Evolutionary conservation across 306 rosid species (phyloP), one percentile per base, ranked within the genome.

Genomic region (Carpinus viminea): DNA sequence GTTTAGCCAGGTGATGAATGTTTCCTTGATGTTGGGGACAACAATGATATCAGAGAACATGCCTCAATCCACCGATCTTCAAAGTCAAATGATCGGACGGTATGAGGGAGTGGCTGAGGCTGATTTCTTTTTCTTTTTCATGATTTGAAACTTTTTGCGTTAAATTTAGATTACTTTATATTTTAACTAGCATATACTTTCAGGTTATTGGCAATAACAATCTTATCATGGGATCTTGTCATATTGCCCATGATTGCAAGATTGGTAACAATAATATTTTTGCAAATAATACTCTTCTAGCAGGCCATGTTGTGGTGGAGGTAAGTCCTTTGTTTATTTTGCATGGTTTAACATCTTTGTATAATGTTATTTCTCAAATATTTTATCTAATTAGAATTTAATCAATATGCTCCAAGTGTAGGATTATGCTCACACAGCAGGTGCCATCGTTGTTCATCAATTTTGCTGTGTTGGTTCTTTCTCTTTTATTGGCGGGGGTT

Each of bases 151-250:
- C 70, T 69, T 47, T 47, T 17, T 61, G 70, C 68, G 6, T 47
- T 38, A 38, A 43, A 66, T 74, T 56, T 59, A 21, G 68, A n/a
- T 59, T 17, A 47, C 81, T 81, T 77, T 60, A 20, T 78, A 9
- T 74, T 48, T 80, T 76, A 47, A 80, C 59, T n/a, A 17, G 74
- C 61, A 16, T 56, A 72, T 84, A 60, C 73, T 73, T 77, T 72
- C 91, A 95, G 98, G 96, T 90, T 81, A 84, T 95, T 83, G 96
- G 99, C 21, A 85, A 90, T 62, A 86, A 79, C 78, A 95, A 95
- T 91, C 93, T 95, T 59, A 91, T 95, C 66, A 95, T 95, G 99
- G 99, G 99, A 64, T 90, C 96, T 62, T 90, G 96, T 88, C 99
- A 91, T 85, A 89, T 95, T 81, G 99, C 99, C 77, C 98, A 93